Evolutionary conservation across 2,329 filamentous ascomycete genomes (phyloP).

Genomic region (Fusarium drepaniforme): DNA sequence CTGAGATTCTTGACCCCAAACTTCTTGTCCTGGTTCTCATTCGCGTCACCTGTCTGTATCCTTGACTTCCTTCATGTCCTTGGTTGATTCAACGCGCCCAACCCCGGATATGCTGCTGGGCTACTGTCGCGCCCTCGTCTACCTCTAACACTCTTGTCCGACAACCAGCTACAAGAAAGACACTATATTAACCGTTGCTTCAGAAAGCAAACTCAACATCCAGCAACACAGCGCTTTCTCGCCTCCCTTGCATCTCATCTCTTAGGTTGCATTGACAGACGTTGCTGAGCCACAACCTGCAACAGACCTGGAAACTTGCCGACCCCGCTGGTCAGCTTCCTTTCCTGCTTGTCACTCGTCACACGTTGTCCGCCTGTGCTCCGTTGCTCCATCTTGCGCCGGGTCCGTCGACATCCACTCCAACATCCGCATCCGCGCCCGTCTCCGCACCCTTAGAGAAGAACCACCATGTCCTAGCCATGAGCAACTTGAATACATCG

Average conservation of each 20-base stretch:
- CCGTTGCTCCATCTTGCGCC: slow-evolving; percentile 30
- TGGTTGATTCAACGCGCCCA: slow-evolving; percentile 28
- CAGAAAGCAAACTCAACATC: slow-evolving; percentile 2
- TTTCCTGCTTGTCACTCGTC: slow-evolving; percentile 38
- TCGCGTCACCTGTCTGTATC: slow-evolving; percentile 15
- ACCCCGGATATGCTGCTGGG: slow-evolving; percentile 37
- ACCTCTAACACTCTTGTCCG: slow-evolving; percentile 24
- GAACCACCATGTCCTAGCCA: slow-evolving; percentile 55
- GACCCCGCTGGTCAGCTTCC: slow-evolving; percentile 40
- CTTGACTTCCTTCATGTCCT: slow-evolving; percentile 31
- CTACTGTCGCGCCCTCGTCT: slow-evolving; percentile 32
- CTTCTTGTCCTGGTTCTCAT: background rate
- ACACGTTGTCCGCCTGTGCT: slow-evolving; percentile 28
- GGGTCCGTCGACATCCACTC: slow-evolving; percentile 15
- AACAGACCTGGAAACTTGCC: slow-evolving; percentile 27
- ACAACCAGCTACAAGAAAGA: background rate
- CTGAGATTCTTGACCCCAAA: background rate
- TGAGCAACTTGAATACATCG: slow-evolving; percentile 60
- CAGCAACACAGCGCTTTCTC: slow-evolving; percentile 25
- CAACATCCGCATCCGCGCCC: slow-evolving; percentile 24
- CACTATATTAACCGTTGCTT: slow-evolving; percentile 9
- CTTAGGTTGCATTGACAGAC: slow-evolving; percentile 34
- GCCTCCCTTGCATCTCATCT: slow-evolving; percentile 23
- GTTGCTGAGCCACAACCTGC: slow-evolving; percentile 28
- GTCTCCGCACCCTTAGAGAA: slow-evolving; percentile 26